Conservation (phyloP, 306 rosid genomes). For the Dicorynia guianensis region DNA sequence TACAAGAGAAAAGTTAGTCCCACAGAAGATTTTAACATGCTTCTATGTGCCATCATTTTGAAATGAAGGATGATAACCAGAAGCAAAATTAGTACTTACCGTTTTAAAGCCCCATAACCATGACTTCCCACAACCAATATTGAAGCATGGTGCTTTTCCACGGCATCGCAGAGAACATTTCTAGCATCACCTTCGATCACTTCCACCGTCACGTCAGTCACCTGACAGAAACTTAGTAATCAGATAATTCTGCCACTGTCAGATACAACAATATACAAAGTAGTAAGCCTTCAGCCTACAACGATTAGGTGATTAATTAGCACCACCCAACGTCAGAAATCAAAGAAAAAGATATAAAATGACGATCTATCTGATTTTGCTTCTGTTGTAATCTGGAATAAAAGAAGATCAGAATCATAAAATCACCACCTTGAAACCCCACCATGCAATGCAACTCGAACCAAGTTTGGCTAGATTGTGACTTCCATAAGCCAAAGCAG, state of each 20-base stretch:
- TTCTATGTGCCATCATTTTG: conserved; percentile 1
- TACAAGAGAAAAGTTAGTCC: too few relatives aligned
- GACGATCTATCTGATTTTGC: too few relatives aligned
- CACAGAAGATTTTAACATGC: too few relatives aligned
- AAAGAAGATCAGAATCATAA: background rate
- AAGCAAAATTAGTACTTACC: conserved; percentile 45
- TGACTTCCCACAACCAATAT: conserved; percentile 82
- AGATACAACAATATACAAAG: background rate
- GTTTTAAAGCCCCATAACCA: conserved; percentile 82
- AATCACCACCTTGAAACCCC: too few relatives aligned
- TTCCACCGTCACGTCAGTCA: conserved; percentile 50
- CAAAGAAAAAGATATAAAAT: too few relatives aligned
- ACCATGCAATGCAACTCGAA: too few relatives aligned
- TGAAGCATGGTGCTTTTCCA: conserved; percentile 70
- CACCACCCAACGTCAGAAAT: too few relatives aligned
- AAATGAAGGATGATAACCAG: background rate
- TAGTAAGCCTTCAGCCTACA: background rate
- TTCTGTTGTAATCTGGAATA: background rate
- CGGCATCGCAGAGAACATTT: conserved; percentile 74
- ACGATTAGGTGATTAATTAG: too few relatives aligned
- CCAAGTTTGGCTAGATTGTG: too few relatives aligned
- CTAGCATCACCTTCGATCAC: conserved; percentile 78
- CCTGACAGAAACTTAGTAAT: conserved; percentile 47
- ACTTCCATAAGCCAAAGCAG: too few relatives aligned
- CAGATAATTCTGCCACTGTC: background rate